phyloP scores from a whole-genome alignment of 2,329 filamentous ascomycete species.

The Botrytis squamosa region DNA sequence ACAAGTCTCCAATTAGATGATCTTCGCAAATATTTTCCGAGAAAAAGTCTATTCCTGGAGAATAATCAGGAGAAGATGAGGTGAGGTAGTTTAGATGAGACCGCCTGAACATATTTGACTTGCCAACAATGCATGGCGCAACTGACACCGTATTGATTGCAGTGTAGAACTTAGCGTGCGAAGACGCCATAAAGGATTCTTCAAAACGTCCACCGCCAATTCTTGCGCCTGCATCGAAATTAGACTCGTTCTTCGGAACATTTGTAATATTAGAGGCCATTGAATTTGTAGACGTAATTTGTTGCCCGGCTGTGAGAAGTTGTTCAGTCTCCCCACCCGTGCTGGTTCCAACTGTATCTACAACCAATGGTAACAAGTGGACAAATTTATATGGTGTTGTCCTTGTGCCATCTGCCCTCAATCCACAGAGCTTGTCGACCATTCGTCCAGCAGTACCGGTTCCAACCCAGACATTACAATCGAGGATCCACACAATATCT shows the following conservation, averaged over 20 bases:
- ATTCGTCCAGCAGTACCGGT: conserved; percentile 78
- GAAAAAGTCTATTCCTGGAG: conserved; percentile 83
- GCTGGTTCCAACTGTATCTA: conserved; percentile 62
- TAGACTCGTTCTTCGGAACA: conserved; percentile 33
- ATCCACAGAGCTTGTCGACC: conserved; percentile 83
- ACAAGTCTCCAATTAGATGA: conserved; percentile 86
- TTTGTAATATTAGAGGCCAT: conserved; percentile 36
- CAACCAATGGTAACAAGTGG: conserved; percentile 85
- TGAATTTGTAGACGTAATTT: conserved; percentile 38
- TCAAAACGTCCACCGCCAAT: conserved; percentile 79
- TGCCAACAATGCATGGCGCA: conserved; percentile 91
- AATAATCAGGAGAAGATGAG: conserved; percentile 44
- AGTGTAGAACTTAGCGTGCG: conserved; percentile 95
- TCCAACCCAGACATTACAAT: conserved; percentile 94
- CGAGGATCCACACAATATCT: conserved; percentile 89
- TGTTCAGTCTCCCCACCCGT: conserved; percentile 30
- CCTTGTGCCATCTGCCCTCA: conserved; percentile 49
- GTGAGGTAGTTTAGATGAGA: conserved; percentile 80
- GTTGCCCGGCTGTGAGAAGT: conserved; percentile 26
- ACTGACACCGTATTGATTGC: conserved; percentile 92
- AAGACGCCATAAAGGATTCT: conserved; percentile 90
- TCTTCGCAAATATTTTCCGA: conserved; percentile 97
- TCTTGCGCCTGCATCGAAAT: conserved; percentile 30
- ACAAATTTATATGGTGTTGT: conserved; percentile 80
- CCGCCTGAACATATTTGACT: conserved; percentile 97